A percentile compares a stretch with the other conserved stretches of the same genome.
Conservation (phyloP, 805 yeast genomes). For the Ascoidea asiatica region DNA sequence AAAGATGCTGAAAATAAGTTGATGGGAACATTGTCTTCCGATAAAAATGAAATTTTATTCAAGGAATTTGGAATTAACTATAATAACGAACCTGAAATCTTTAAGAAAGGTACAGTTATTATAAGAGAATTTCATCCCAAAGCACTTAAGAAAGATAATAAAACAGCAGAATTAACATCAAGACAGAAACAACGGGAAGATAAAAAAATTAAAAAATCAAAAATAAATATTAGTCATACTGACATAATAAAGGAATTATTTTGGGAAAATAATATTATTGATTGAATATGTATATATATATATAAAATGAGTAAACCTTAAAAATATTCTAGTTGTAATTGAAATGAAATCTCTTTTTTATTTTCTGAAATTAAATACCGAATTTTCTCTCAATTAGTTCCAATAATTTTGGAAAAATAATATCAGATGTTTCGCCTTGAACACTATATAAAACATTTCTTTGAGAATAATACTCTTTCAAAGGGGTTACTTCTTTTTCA, state of each 20-base stretch:
- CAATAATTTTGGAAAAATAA: constrained; percentile 61
- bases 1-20: constrained; percentile 70
- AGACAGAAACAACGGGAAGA: background rate
- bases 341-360: too few relatives aligned
- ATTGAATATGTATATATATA: too few relatives aligned
- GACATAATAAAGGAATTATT: background rate
- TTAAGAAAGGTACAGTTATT: constrained; percentile 65
- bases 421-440: constrained; percentile 78
- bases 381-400: constrained; percentile 22
- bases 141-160: too few relatives aligned
- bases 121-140: constrained; percentile 27
- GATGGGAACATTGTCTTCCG: constrained; percentile 67
- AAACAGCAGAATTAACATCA: background rate
- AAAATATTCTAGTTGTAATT: too few relatives aligned
- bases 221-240: background rate
- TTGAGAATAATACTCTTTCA: constrained; percentile 45
- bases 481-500: constrained; percentile 42
- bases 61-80: constrained; percentile 72
- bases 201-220: background rate
- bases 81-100: constrained; percentile 81
- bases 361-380: constrained; percentile 2
- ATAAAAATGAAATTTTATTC: constrained; percentile 82
- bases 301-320: too few relatives aligned
- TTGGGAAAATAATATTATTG: background rate
- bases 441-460: constrained; percentile 39